phyloP scores from a whole-genome alignment of 208 protist species.

The Acanthamoeba sp. region DNA sequence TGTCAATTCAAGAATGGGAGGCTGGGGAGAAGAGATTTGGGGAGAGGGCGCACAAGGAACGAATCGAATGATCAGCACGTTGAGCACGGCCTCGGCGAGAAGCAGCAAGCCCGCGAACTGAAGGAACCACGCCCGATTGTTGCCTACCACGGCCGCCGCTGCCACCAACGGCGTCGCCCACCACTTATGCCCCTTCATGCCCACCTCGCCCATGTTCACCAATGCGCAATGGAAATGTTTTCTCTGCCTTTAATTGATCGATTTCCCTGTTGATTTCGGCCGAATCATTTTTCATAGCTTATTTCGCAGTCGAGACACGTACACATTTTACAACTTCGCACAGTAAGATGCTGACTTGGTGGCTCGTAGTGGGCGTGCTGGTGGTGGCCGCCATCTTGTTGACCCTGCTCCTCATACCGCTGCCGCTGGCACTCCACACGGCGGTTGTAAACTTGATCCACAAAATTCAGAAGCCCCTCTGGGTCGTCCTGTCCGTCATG shows the following conservation, averaged over 20 bases:
- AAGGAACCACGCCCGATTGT: constrained; percentile 24
- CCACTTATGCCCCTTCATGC: neutral
- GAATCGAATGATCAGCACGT: constrained; percentile 48
- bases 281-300: no score
- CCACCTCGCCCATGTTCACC: neutral
- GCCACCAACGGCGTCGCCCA: neutral
- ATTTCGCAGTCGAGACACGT: no score
- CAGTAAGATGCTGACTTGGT: constrained; percentile 36
- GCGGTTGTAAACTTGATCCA: neutral
- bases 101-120: neutral
- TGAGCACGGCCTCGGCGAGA: neutral
- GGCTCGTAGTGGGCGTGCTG: constrained; percentile 21
- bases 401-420: neutral
- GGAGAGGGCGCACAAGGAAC: constrained; percentile 14
- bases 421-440: neutral
- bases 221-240: neutral
- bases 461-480: constrained; percentile 36
- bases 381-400: constrained; percentile 9
- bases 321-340: no score
- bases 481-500: constrained; percentile 33
- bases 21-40: no score
- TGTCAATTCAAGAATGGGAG: neutral
- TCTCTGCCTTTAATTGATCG: neutral
- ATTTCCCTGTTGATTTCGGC: no score
- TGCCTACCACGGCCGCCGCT: neutral